A percentile compares a stretch with the other conserved stretches of the same genome.
Conservation (phyloP, 2,329 filamentous ascomycete species). For the Fusarium azukiicola region DNA sequence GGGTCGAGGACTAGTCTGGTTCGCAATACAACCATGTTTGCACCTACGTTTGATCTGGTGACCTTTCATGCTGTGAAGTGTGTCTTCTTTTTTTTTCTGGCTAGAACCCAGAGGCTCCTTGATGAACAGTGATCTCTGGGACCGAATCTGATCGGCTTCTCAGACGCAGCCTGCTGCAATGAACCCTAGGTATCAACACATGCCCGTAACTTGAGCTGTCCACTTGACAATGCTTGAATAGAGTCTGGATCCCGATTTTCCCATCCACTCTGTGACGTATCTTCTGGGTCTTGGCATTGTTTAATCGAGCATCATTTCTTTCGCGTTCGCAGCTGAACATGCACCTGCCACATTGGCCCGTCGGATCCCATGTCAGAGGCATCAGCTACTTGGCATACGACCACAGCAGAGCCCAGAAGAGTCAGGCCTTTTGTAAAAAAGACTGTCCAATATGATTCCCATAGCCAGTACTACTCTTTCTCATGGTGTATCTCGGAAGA, state of each 20-base stretch:
- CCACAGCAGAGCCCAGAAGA: background rate
- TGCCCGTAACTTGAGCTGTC: background rate
- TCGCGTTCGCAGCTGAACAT: background rate
- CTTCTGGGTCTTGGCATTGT: background rate
- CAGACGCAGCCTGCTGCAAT: background rate
- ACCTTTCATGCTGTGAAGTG: background rate
- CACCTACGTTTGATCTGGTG: background rate
- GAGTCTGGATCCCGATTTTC: background rate
- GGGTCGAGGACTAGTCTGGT: background rate
- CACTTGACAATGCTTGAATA: background rate
- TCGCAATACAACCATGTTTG: constrained; percentile 7
- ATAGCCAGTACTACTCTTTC: background rate
- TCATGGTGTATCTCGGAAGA: constrained; percentile 2
- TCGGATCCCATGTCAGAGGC: background rate
- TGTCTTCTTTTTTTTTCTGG: no score
- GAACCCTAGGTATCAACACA: no score
- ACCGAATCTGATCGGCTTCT: background rate
- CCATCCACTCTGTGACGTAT: background rate
- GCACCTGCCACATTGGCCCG: background rate
- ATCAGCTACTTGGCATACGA: background rate
- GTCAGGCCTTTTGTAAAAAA: no score
- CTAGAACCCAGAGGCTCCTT: no score
- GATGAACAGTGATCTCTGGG: no score
- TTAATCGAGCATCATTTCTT: background rate
- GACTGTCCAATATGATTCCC: background rate